A percentile compares a stretch with the other conserved stretches of the same genome.
phyloP scores from a whole-genome alignment of 768 basidiomycete species.

The Exidia glandulosa region DNA sequence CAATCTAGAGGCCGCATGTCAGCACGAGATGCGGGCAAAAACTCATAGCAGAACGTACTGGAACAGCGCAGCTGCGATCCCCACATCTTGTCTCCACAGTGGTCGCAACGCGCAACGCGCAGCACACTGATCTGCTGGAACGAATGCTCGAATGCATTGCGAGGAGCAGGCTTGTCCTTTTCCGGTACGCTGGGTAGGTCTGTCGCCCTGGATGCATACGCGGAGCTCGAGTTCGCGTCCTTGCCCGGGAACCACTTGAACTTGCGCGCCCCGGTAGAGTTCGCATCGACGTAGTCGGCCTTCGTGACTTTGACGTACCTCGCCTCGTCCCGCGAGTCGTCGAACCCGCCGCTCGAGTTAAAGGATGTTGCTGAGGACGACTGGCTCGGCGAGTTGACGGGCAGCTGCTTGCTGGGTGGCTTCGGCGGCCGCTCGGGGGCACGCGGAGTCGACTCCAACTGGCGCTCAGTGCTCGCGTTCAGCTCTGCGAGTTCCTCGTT shows the following conservation, averaged over 20 bases:
- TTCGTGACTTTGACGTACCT: background rate
- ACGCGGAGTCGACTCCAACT: conserved; percentile 40
- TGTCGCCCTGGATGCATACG: background rate
- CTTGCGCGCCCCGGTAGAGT: background rate
- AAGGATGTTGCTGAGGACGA: background rate
- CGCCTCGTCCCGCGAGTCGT: conserved; percentile 3
- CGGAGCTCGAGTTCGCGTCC: conserved; percentile 28
- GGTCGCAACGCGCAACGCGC: conserved; percentile 85
- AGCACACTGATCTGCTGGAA: conserved; percentile 86
- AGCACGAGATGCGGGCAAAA: background rate
- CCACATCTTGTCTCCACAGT: conserved; percentile 98
- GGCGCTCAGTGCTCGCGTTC: conserved; percentile 68
- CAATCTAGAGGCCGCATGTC: conserved; percentile 42
- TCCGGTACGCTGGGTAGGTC: conserved; percentile 12
- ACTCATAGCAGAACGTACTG: conserved; percentile 38
- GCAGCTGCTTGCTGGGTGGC: background rate
- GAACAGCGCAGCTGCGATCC: conserved; percentile 89
- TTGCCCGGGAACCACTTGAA: conserved; percentile 35
- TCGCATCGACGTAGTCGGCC: background rate
- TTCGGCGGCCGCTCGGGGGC: background rate
- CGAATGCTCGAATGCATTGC: conserved; percentile 50
- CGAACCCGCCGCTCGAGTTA: background rate
- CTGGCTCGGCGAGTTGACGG: background rate
- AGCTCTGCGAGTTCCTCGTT: conserved; percentile 91
- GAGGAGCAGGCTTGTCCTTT: conserved; percentile 17